Conservation (phyloP, 306 rosid species). For the Acacia crassicarpa region DNA sequence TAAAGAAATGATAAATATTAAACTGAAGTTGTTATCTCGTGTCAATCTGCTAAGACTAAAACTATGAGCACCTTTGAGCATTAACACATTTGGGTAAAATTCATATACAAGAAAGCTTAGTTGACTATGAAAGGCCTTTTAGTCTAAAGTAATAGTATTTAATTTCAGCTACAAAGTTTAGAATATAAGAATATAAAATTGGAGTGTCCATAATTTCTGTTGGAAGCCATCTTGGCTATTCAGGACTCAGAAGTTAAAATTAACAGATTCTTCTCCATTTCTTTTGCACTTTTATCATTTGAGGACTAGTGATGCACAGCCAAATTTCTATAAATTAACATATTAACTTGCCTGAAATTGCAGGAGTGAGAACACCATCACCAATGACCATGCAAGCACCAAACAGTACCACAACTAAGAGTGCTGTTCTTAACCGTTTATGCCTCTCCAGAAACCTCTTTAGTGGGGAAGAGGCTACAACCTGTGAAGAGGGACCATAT, state of each 20-base stretch:
- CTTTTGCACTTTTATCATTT: neutral
- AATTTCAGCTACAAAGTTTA: neutral
- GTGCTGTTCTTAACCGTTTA: constrained; percentile 58
- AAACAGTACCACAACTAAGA: constrained; percentile 66
- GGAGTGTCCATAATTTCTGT: neutral
- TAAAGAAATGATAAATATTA: constrained; percentile 1
- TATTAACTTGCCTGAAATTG: constrained; percentile 63
- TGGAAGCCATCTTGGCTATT: neutral
- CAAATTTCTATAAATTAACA: constrained; percentile 12
- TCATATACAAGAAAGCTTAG: neutral
- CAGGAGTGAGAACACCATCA: constrained; percentile 86
- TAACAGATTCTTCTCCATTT: no score
- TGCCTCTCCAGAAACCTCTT: constrained; percentile 79
- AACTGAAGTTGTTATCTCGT: neutral
- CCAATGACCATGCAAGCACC: constrained; percentile 92
- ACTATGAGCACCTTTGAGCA: neutral
- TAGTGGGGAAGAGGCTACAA: constrained; percentile 47
- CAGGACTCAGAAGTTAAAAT: neutral
- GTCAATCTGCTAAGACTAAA: neutral
- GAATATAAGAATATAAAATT: neutral
- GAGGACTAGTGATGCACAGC: neutral
- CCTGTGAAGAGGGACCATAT: constrained; percentile 70
- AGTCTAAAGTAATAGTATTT: neutral
- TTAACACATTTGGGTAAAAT: neutral
- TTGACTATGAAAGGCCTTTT: neutral